Conservation (phyloP, 2,329 filamentous ascomycete genomes). For the Fragosphaeria purpurea region DNA sequence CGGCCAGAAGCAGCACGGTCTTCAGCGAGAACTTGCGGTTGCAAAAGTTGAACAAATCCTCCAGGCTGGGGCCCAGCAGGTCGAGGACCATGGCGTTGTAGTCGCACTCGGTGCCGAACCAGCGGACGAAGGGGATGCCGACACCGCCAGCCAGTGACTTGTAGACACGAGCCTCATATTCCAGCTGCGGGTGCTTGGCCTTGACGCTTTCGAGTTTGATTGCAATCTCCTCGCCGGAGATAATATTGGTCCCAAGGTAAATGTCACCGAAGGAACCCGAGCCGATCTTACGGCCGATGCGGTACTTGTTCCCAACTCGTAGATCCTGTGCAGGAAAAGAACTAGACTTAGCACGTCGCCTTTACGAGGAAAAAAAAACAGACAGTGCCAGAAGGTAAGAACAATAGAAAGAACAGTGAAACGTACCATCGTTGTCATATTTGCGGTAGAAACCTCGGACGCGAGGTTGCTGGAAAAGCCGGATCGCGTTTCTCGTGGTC, state of each 20-base stretch:
- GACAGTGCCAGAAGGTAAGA: too few relatives aligned
- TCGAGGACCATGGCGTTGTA: conserved; percentile 99
- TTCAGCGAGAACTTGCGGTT: conserved; percentile 99
- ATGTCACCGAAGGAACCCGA: conserved; percentile 97
- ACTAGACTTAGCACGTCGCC: not conserved
- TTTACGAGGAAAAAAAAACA: not conserved
- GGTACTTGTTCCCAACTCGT: conserved; percentile 98
- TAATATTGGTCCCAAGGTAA: conserved; percentile 98
- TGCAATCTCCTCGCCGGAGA: conserved; percentile 97
- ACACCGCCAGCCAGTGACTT: conserved; percentile 88
- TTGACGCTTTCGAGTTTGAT: conserved; percentile 99
- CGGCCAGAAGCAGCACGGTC: conserved; percentile 90
- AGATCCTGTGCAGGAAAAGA: conserved; percentile 58
- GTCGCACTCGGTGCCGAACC: conserved; percentile 99
- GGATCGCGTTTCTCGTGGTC: not conserved
- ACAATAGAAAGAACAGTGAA: not conserved
- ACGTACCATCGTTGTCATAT: conserved; percentile 44
- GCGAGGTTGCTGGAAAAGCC: conserved; percentile 8
- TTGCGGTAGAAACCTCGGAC: conserved; percentile 15
- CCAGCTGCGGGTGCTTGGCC: conserved; percentile 96
- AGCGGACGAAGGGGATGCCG: conserved; percentile 96
- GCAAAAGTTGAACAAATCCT: conserved; percentile 99
- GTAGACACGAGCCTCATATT: conserved; percentile 95
- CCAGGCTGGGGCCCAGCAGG: conserved; percentile 85
- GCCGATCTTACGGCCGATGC: conserved; percentile 97